A percentile compares a stretch with the other conserved stretches of the same genome.
phyloP scores from a whole-genome alignment of 169 alveolate species.

The Eimeria necatrix region DNA sequence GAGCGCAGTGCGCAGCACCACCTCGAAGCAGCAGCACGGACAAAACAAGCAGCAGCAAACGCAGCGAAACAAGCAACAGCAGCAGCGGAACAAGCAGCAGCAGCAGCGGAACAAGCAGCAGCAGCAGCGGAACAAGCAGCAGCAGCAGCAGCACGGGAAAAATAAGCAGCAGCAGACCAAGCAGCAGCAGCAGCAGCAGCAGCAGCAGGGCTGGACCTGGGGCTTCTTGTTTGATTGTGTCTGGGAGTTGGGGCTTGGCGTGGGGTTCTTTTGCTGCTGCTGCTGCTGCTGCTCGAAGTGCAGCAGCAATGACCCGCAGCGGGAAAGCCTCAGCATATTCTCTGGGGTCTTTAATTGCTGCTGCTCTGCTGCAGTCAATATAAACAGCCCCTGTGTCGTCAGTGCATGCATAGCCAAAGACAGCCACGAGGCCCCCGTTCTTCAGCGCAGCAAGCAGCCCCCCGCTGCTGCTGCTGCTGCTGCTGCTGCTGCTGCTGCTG shows the following conservation, averaged over 20 bases:
- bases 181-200: constrained; percentile 14
- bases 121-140: background rate
- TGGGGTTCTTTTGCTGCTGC: background rate
- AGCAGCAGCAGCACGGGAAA: background rate
- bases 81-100: background rate
- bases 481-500: background rate
- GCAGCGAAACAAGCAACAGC: background rate
- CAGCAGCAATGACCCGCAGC: background rate
- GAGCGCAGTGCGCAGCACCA: background rate
- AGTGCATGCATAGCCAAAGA: constrained; percentile 10
- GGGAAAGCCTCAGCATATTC: background rate
- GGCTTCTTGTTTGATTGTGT: background rate
- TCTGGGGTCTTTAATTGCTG: background rate
- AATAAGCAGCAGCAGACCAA: background rate
- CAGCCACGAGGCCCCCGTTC: constrained; percentile 8
- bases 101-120: constrained; percentile 27
- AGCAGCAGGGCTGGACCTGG: background rate
- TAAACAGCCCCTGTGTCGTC: constrained; percentile 1
- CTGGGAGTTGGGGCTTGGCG: background rate
- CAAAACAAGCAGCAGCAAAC: background rate
- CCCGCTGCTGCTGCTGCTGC: background rate
- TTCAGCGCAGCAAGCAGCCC: background rate
- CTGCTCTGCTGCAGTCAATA: background rate
- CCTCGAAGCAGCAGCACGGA: background rate
- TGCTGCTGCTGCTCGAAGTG: background rate